These are phyloP conservation scores for Tolypocladium pustulatum DNA, from an alignment of 2,329 filamentous ascomycete species.

Conservation along the genomic window DNA sequence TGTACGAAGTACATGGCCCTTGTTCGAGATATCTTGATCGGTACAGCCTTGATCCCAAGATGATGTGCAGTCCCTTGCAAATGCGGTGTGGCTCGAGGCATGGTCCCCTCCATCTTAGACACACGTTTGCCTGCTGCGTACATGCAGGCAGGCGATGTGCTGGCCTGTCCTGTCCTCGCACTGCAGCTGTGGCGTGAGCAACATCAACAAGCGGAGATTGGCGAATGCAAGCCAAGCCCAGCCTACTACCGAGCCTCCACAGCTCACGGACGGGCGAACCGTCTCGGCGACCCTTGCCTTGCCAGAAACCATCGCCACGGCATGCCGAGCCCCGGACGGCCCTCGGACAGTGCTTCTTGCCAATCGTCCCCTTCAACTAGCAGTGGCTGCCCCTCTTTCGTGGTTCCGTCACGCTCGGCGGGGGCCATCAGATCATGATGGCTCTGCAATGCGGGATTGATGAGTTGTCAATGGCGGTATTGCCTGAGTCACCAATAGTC, in stretches of 20 bases:
- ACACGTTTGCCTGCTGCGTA: conserved; percentile 4
- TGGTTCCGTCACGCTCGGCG: not conserved
- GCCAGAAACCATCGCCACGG: not conserved
- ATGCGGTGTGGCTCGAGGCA: conserved; percentile 13
- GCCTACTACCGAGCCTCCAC: not conserved
- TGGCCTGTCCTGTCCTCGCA: not conserved
- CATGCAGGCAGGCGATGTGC: not conserved
- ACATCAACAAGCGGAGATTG: not conserved
- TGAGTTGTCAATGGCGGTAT: conserved; percentile 3
- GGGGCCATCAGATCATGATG: not conserved
- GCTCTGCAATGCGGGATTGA: conserved; percentile 1
- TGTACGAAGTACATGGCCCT: not conserved
- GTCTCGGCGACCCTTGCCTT: not conserved
- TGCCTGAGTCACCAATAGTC: not conserved
- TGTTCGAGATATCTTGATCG: not conserved
- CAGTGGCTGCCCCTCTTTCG: not conserved
- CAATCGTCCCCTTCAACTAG: not conserved
- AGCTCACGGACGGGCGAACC: not conserved
- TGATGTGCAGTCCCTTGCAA: conserved; percentile 16
- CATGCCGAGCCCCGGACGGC: not conserved
- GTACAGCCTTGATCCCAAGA: conserved; percentile 9
- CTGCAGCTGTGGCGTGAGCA: not conserved
- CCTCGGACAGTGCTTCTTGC: not conserved
- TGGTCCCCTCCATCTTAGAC: conserved; percentile 5
- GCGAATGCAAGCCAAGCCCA: conserved; percentile 1